Evolutionary conservation across 208 protist genomes (phyloP).

Genomic region (Strigomonas culicis): DNA sequence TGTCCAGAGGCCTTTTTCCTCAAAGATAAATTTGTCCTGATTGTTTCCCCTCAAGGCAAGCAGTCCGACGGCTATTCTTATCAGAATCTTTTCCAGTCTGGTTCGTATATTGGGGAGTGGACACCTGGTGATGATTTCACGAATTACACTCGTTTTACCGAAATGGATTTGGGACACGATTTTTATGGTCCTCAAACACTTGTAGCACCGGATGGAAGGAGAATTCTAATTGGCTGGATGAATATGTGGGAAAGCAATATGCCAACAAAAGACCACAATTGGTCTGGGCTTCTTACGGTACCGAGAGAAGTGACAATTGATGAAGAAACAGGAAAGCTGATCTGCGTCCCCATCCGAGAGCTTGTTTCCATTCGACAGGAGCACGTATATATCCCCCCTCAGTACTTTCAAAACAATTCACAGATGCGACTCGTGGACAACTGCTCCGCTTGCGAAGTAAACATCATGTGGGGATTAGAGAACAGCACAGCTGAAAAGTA

Average conservation of each 20-base stretch:
- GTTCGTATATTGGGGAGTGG: slow-evolving; percentile 38
- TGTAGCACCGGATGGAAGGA: slow-evolving; percentile 27
- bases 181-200: slow-evolving; percentile 49
- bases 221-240: slow-evolving; percentile 48
- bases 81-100: slow-evolving; percentile 41
- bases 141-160: slow-evolving; percentile 26
- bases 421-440: slow-evolving; percentile 26
- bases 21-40: slow-evolving; percentile 23
- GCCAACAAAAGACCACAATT: slow-evolving; percentile 46
- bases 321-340: slow-evolving; percentile 25
- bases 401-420: slow-evolving; percentile 28
- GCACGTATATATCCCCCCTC: slow-evolving; percentile 23
- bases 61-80: slow-evolving; percentile 23
- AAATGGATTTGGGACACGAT: slow-evolving; percentile 43
- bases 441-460: slow-evolving; percentile 40
- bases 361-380: slow-evolving; percentile 30
- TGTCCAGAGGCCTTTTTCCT: slow-evolving; percentile 42
- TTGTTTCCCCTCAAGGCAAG: slow-evolving; percentile 39
- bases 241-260: slow-evolving; percentile 56
- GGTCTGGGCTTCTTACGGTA: slow-evolving; percentile 39
- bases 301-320: slow-evolving; percentile 41
- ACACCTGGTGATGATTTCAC: slow-evolving; percentile 33
- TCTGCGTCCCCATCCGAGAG: slow-evolving; percentile 29
- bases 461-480: slow-evolving; percentile 27
- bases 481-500: slow-evolving; percentile 53